Percentiles rank a stretch among this genome's conserved stretches.
Conservation (phyloP, 2,329 filamentous ascomycete species). For the Pseudogymnoascus destructans region DNA sequence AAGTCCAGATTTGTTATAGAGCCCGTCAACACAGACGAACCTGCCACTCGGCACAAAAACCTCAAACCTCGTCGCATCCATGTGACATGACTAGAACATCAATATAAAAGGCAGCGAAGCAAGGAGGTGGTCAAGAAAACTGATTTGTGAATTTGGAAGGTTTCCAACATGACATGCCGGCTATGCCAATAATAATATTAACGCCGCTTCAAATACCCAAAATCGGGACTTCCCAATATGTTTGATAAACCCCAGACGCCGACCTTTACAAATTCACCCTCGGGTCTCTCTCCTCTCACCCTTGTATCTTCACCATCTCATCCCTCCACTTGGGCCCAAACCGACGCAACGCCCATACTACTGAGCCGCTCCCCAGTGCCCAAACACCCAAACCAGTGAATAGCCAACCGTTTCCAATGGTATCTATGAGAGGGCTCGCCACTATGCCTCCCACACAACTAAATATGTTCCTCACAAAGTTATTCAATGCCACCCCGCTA, state of each 20-base stretch:
- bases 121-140: neutral
- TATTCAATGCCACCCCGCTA: conserved; percentile 66
- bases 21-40: neutral
- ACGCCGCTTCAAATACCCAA: neutral
- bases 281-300: conserved; percentile 14
- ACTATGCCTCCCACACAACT: conserved; percentile 58
- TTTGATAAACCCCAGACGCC: neutral
- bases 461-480: conserved; percentile 69
- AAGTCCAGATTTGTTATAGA: neutral
- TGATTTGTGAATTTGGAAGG: neutral
- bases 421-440: conserved; percentile 55
- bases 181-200: neutral
- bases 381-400: conserved; percentile 50
- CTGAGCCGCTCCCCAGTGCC: conserved; percentile 35
- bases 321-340: conserved; percentile 51
- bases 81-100: neutral
- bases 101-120: neutral
- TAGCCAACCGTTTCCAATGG: conserved; percentile 63
- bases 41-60: neutral
- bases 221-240: neutral
- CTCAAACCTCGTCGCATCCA: neutral
- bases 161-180: neutral
- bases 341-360: conserved; percentile 47
- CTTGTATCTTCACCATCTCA: conserved; percentile 38
- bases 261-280: neutral